Percentiles rank a stretch among this genome's conserved stretches.
Evolutionary conservation across 352 stramenopile genomes (phyloP).

Genomic region (Pythium coloratum): DNA sequence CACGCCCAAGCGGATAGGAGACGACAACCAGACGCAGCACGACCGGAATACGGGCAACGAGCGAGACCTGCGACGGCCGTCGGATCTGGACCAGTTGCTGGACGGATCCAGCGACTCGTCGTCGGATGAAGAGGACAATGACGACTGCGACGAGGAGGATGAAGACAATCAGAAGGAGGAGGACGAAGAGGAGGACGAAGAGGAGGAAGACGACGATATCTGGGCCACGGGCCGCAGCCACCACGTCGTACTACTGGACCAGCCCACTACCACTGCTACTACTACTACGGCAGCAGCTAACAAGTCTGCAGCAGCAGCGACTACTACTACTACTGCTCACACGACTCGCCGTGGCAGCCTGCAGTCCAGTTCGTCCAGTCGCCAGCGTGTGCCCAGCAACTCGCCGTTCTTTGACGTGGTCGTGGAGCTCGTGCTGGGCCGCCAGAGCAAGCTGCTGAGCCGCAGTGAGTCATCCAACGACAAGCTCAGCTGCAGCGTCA

Average conservation of each 20-base stretch:
- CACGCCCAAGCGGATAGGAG: conserved; percentile 14
- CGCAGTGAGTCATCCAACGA: conserved; percentile 44
- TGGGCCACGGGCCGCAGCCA: conserved; percentile 16
- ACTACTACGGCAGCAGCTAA: conserved; percentile 10
- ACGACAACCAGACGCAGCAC: conserved; percentile 1
- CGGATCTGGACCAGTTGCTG: conserved; percentile 11
- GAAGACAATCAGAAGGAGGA: conserved; percentile 10
- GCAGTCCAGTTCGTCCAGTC: background rate
- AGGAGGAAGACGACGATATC: conserved; percentile 28
- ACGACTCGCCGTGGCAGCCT: background rate
- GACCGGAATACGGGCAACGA: background rate
- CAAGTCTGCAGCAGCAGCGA: conserved; percentile 5
- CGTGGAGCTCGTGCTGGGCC: conserved; percentile 55
- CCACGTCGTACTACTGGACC: conserved; percentile 10
- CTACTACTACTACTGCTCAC: background rate
- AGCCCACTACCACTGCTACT: conserved; percentile 2
- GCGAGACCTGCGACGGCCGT: background rate
- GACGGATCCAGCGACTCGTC: conserved; percentile 12
- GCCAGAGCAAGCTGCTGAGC: conserved; percentile 47
- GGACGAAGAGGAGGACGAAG: conserved; percentile 18
- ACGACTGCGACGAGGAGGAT: background rate
- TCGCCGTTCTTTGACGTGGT: conserved; percentile 33
- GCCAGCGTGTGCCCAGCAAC: background rate
- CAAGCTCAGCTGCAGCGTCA: conserved; percentile 51
- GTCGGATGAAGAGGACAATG: conserved; percentile 24